Conservation (phyloP, 371 early-diverging fungal genomes). For the Mortierella sp. region DNA sequence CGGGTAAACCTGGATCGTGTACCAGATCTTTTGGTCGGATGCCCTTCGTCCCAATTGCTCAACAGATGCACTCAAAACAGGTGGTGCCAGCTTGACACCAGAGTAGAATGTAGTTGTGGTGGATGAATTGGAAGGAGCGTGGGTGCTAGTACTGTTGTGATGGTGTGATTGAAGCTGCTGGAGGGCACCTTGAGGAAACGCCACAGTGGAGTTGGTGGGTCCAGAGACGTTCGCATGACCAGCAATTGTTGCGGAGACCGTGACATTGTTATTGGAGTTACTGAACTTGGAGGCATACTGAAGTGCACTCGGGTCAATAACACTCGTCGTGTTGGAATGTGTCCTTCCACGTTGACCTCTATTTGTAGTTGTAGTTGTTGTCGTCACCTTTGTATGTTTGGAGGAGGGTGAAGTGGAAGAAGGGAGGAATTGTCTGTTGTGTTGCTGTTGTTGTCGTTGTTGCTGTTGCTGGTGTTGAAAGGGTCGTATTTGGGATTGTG, state of each 20-base stretch:
- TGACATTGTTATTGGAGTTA: slow-evolving; percentile 8
- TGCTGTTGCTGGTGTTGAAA: not conserved
- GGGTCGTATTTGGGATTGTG: slow-evolving; percentile 4
- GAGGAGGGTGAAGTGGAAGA: not conserved
- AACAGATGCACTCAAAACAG: slow-evolving; percentile 37
- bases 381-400: not conserved
- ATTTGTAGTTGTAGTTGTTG: not conserved
- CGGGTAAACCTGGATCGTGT: slow-evolving; percentile 50
- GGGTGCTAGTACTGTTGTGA: not conserved
- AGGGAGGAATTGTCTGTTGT: not conserved
- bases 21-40: slow-evolving; percentile 43
- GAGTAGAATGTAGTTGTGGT: slow-evolving; percentile 44
- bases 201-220: not conserved
- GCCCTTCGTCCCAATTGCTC: slow-evolving; percentile 22
- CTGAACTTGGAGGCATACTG: slow-evolving; percentile 17
- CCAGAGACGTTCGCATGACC: slow-evolving; percentile 3
- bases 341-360: slow-evolving; percentile 20
- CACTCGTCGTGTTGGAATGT: slow-evolving; percentile 20
- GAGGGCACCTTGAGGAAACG: not conserved
- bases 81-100: slow-evolving; percentile 51
- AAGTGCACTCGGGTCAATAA: slow-evolving; percentile 17
- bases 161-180: slow-evolving; percentile 5
- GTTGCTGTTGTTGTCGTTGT: not conserved
- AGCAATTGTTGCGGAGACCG: not conserved
- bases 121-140: slow-evolving; percentile 5